Evolutionary conservation across 129 eudicot species (phyloP).

Genomic region (Chrysanthemum makinoi): DNA sequence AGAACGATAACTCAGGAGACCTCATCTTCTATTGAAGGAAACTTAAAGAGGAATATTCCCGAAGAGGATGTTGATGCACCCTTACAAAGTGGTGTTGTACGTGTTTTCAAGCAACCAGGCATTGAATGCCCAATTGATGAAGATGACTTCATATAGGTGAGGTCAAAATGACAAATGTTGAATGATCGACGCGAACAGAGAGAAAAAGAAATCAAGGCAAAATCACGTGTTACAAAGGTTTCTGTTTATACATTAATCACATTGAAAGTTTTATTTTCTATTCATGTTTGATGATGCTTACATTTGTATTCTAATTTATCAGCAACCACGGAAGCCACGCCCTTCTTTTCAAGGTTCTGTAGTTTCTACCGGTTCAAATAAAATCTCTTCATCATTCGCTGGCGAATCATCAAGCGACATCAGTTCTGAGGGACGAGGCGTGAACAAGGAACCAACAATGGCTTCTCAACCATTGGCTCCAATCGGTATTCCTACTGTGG

Average conservation of each 20-base stretch:
- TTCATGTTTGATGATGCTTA: too few relatives aligned
- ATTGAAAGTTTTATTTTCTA: too few relatives aligned
- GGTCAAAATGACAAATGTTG: too few relatives aligned
- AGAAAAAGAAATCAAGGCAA: too few relatives aligned
- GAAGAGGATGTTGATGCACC: too few relatives aligned
- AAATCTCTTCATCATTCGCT: slow-evolving; percentile 29
- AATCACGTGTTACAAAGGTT: too few relatives aligned
- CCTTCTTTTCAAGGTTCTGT: slow-evolving; percentile 38
- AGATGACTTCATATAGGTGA: too few relatives aligned
- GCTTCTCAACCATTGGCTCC: slow-evolving; percentile 43
- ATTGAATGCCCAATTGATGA: too few relatives aligned
- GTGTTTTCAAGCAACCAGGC: too few relatives aligned
- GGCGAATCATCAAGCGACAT: slow-evolving; percentile 41
- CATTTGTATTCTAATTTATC: slow-evolving; percentile 13
- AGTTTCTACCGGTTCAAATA: slow-evolving; percentile 29
- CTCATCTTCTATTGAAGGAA: slow-evolving; percentile 47
- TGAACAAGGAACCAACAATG: slow-evolving; percentile 35
- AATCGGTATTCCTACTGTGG: slow-evolving; percentile 60
- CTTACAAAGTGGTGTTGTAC: too few relatives aligned
- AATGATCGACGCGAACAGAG: too few relatives aligned
- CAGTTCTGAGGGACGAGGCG: slow-evolving; percentile 35
- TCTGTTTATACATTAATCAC: too few relatives aligned
- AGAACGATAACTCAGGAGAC: slow-evolving; percentile 33
- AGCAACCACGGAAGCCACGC: slow-evolving; percentile 63
- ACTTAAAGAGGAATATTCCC: slow-evolving; percentile 51